These are phyloP conservation scores for Poa annua DNA, from an alignment of 176 grass and related monocot genomes.

Conservation along the genomic window DNA sequence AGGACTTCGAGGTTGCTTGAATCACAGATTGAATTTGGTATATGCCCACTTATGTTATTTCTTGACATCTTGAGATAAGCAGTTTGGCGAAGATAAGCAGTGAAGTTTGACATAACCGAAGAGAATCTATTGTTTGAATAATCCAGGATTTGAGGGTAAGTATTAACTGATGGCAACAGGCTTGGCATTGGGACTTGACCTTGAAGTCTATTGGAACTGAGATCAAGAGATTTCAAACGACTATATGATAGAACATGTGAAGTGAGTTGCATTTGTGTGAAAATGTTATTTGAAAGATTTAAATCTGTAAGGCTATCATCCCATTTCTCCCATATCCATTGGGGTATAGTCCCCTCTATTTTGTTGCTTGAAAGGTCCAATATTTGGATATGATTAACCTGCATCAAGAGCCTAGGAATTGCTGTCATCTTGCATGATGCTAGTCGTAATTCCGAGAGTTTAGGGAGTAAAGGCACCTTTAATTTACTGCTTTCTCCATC, in stretches of 20 bases:
- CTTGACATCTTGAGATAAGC: no score
- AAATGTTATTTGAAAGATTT: constrained; percentile 14
- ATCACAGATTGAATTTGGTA: no score
- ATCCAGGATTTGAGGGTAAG: background rate
- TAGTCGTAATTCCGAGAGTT: background rate
- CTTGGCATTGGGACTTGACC: no score
- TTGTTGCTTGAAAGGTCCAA: constrained; percentile 38
- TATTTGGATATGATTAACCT: background rate
- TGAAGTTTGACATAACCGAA: background rate
- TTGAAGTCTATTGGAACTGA: no score
- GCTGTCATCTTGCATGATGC: background rate
- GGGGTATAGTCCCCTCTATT: constrained; percentile 20
- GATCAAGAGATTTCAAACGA: no score
- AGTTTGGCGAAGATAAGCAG: no score
- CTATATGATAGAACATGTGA: background rate
- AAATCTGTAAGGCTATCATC: background rate
- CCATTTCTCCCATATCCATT: constrained; percentile 27
- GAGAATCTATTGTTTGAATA: constrained; percentile 24
- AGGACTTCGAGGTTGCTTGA: background rate
- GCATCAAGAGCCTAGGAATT: background rate
- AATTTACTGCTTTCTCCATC: background rate
- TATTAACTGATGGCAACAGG: no score
- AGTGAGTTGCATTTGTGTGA: background rate
- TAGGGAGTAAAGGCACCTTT: background rate
- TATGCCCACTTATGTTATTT: no score